Evolutionary conservation across 2,329 filamentous ascomycete genomes (phyloP).

Genomic region (Aspergillus ibericus): DNA sequence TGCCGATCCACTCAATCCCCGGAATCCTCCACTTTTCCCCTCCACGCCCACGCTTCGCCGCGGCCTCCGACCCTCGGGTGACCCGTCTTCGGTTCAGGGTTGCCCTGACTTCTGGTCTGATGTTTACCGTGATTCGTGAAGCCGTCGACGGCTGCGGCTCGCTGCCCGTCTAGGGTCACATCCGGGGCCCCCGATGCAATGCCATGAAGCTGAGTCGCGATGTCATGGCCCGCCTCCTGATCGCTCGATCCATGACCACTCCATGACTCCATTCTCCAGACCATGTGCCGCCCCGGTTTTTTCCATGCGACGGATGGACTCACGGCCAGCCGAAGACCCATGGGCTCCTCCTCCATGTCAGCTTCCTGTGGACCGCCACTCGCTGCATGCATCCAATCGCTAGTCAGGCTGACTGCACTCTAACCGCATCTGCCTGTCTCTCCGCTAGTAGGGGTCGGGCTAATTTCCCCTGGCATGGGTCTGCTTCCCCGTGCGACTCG

Average conservation of each 20-base stretch:
- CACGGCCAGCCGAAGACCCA: conserved; percentile 6
- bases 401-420: background rate
- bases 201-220: background rate
- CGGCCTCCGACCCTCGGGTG: background rate
- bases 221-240: background rate
- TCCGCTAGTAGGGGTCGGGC: background rate
- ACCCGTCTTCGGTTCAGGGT: background rate
- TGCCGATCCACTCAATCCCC: background rate
- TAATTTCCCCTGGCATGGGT: background rate
- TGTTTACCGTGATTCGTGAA: background rate
- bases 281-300: conserved; percentile 2
- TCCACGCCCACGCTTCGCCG: background rate
- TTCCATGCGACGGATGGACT: background rate
- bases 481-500: background rate
- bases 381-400: conserved; percentile 3
- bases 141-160: background rate
- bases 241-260: background rate
- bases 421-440: conserved; percentile 3
- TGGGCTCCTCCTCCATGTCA: conserved; percentile 3
- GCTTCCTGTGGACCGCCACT: background rate
- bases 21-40: background rate
- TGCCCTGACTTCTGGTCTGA: background rate
- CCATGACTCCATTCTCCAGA: background rate
- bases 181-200: conserved; percentile 9
- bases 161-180: conserved; percentile 15